phyloP scores from a whole-genome alignment of 2,329 filamentous ascomycete genomes.

The Chaetomium globosum region DNA sequence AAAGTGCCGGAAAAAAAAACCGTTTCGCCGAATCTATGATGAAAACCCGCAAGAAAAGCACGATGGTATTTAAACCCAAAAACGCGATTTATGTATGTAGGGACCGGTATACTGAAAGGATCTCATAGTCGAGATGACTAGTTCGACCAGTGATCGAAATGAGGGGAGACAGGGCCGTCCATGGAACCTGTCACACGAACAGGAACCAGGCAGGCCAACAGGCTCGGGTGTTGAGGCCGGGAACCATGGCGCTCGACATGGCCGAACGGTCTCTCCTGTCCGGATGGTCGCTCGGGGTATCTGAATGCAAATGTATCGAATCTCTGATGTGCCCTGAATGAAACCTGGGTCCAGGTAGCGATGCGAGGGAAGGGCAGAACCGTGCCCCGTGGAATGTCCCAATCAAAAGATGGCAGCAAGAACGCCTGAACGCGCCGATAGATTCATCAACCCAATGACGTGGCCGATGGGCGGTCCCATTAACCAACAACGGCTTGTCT shows the following conservation, averaged over 20 bases:
- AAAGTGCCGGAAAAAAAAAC: conserved; percentile 15
- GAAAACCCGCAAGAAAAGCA: conserved; percentile 20
- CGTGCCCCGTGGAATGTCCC: conserved; percentile 26
- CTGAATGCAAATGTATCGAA: conserved; percentile 39
- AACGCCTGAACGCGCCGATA: conserved; percentile 32
- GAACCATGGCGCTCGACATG: conserved; percentile 4
- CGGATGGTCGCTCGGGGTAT: conserved; percentile 37
- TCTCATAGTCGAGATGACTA: conserved; percentile 34
- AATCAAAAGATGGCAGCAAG: conserved; percentile 25
- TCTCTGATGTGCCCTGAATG: conserved; percentile 33
- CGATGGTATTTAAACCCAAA: conserved; percentile 29
- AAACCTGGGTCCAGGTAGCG: conserved; percentile 28
- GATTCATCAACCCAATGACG: conserved; percentile 20
- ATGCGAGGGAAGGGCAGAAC: conserved; percentile 33
- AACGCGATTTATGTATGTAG: conserved; percentile 39
- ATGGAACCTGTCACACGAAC: neutral
- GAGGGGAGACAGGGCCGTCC: neutral
- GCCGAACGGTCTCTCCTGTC: conserved; percentile 13
- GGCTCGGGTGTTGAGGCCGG: conserved; percentile 2
- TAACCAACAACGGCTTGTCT: conserved; percentile 60
- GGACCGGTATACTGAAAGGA: conserved; percentile 38
- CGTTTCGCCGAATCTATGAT: conserved; percentile 36
- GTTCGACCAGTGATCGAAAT: conserved; percentile 11
- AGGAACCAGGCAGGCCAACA: neutral
- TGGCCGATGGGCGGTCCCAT: conserved; percentile 23